Percentiles rank a stretch among this genome's conserved stretches.
Evolutionary conservation across 2,329 filamentous ascomycete genomes (phyloP).

Genomic region (Hymenoscyphus repandus): DNA sequence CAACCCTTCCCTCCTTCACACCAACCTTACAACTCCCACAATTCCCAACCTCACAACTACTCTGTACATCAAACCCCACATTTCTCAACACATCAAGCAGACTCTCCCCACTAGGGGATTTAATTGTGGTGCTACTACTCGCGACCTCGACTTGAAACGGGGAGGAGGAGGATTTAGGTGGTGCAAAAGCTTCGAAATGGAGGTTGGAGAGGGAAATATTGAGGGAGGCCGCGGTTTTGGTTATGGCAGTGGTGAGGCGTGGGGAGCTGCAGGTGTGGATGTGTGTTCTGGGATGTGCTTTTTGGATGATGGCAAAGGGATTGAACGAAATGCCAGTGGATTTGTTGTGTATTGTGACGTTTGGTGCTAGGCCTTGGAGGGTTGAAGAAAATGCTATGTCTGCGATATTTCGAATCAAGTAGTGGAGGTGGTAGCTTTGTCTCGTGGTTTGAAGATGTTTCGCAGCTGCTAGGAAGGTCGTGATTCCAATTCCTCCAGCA

Average conservation of each 20-base stretch:
- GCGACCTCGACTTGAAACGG: constrained; percentile 52
- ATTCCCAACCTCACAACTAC: constrained; percentile 39
- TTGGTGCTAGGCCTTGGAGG: constrained; percentile 37
- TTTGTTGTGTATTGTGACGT: constrained; percentile 48
- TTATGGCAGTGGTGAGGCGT: constrained; percentile 50
- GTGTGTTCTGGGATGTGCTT: constrained; percentile 46
- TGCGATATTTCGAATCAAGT: constrained; percentile 46
- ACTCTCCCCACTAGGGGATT: constrained; percentile 38
- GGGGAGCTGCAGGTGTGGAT: constrained; percentile 58
- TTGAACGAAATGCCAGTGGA: constrained; percentile 47
- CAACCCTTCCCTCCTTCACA: constrained; percentile 33
- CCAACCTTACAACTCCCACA: constrained; percentile 39
- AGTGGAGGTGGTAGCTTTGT: constrained; percentile 51
- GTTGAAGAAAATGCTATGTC: constrained; percentile 49
- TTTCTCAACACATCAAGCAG: constrained; percentile 37
- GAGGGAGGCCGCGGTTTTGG: constrained; percentile 35
- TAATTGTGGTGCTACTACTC: constrained; percentile 37
- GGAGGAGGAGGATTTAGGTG: constrained; percentile 48
- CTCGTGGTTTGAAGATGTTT: constrained; percentile 40
- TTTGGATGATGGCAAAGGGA: constrained; percentile 40
- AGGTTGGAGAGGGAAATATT: constrained; percentile 45
- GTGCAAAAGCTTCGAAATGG: constrained; percentile 56
- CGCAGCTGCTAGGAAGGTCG: constrained; percentile 53
- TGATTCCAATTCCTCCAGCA: constrained; percentile 60
- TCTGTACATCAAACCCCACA: constrained; percentile 37